Evolutionary conservation across 805 yeast species (phyloP).

Genomic region (Lipomyces chichibuensis): DNA sequence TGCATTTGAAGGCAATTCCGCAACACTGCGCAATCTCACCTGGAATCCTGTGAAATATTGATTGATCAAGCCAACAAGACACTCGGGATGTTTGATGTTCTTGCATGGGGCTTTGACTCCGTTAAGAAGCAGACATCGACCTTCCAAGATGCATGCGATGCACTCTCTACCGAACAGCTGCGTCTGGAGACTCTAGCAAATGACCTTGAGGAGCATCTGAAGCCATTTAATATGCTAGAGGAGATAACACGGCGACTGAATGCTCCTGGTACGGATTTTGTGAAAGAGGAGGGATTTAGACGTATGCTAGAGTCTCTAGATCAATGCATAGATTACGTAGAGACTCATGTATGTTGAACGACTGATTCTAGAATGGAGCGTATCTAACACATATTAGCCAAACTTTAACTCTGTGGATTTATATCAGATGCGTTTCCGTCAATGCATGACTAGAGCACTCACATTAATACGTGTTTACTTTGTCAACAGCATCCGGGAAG

Average conservation of each 20-base stretch:
- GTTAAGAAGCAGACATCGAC: conserved; percentile 65
- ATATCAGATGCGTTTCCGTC: conserved; percentile 73
- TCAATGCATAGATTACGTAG: conserved; percentile 63
- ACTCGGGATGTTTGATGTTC: conserved; percentile 50
- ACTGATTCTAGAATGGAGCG: background rate
- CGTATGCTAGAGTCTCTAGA: conserved; percentile 63
- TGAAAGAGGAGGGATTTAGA: conserved; percentile 60
- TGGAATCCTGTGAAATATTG: conserved; percentile 44
- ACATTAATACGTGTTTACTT: conserved; percentile 73
- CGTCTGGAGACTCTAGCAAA: conserved; percentile 49
- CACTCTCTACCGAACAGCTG: conserved; percentile 53
- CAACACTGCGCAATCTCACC: conserved; percentile 25
- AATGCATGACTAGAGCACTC: conserved; percentile 79
- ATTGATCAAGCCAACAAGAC: conserved; percentile 53
- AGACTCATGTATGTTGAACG: conserved; percentile 45
- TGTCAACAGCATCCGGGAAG: conserved; percentile 45
- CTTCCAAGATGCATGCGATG: conserved; percentile 61
- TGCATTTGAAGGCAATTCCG: conserved; percentile 10
- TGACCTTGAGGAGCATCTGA: conserved; percentile 55
- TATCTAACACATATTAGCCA: conserved; percentile 33
- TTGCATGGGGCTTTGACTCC: conserved; percentile 57
- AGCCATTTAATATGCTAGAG: conserved; percentile 71
- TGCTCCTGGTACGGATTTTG: conserved; percentile 68
- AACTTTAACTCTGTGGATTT: conserved; percentile 71
- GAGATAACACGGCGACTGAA: conserved; percentile 68